Percentiles rank a stretch among this genome's conserved stretches.
These are phyloP conservation scores for Colletotrichum abscissum DNA, from an alignment of 2,329 filamentous ascomycete genomes.

Conservation along the genomic window DNA sequence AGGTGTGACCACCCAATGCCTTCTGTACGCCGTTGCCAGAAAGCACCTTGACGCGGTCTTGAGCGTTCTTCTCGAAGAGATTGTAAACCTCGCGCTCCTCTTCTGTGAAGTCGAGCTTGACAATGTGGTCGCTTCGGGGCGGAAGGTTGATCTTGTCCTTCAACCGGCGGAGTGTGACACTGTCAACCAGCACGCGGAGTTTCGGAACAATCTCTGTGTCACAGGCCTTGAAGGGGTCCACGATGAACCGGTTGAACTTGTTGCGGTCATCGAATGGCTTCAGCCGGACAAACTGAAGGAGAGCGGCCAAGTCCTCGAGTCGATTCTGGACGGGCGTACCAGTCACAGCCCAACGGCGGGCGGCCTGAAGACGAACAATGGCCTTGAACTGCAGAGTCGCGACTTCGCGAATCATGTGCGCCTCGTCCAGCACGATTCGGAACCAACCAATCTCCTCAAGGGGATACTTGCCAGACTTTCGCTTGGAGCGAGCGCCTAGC, in stretches of 20 bases:
- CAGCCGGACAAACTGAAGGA: conserved; percentile 87
- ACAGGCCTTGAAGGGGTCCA: conserved; percentile 86
- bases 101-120: conserved; percentile 79
- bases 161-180: conserved; percentile 89
- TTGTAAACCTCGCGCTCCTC: conserved; percentile 85
- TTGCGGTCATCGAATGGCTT: conserved; percentile 84
- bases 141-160: conserved; percentile 93
- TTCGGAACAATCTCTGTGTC: conserved; percentile 87
- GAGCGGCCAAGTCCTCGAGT: conserved; percentile 86
- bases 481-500: conserved; percentile 70
- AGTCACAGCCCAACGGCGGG: conserved; percentile 95
- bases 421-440: conserved; percentile 92
- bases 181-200: conserved; percentile 89
- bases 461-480: conserved; percentile 70
- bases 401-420: conserved; percentile 92
- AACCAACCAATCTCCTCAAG: conserved; percentile 90
- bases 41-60: conserved; percentile 83
- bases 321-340: conserved; percentile 96
- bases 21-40: conserved; percentile 65
- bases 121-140: conserved; percentile 76
- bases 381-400: conserved; percentile 85
- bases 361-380: conserved; percentile 81
- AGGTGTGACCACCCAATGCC: conserved; percentile 84
- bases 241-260: conserved; percentile 83
- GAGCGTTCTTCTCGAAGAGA: conserved; percentile 84